Evolutionary conservation across 768 basidiomycete species (phyloP).

Genomic region (Gautieria morchelliformis): DNA sequence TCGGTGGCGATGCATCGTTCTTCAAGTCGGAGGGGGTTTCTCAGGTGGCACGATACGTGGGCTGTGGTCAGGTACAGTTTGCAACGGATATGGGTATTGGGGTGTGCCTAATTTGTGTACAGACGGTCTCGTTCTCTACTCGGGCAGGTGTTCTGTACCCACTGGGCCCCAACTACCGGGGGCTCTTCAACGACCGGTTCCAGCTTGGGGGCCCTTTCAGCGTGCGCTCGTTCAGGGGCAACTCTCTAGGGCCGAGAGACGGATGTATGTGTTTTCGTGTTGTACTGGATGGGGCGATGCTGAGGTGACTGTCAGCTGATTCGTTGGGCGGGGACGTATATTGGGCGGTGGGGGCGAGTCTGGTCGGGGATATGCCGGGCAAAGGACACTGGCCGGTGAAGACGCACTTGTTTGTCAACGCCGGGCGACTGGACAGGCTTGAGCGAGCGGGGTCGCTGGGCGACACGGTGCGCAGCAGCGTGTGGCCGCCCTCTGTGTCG

Average conservation of each 20-base stretch:
- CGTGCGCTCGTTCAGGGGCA: slow-evolving; percentile 66
- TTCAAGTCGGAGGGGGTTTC: slow-evolving; percentile 64
- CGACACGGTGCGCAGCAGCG: slow-evolving; percentile 30
- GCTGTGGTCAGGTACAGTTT: slow-evolving; percentile 51
- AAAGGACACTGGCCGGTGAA: slow-evolving; percentile 83
- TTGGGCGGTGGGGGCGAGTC: slow-evolving; percentile 67
- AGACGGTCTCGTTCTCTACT: slow-evolving; percentile 71
- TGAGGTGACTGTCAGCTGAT: slow-evolving; percentile 42
- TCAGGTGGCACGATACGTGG: slow-evolving; percentile 49
- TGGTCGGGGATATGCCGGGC: slow-evolving; percentile 64
- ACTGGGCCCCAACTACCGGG: slow-evolving; percentile 33
- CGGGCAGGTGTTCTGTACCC: slow-evolving; percentile 64
- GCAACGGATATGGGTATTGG: no score
- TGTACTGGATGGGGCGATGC: neutral
- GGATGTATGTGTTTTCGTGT: slow-evolving; percentile 36
- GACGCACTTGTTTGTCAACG: slow-evolving; percentile 71
- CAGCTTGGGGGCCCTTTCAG: slow-evolving; percentile 89
- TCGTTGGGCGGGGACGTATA: slow-evolving; percentile 76
- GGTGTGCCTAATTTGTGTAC: no score
- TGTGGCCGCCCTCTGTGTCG: slow-evolving; percentile 59
- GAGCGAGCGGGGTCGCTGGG: slow-evolving; percentile 35
- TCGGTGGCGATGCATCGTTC: slow-evolving; percentile 73
- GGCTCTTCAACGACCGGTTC: slow-evolving; percentile 75
- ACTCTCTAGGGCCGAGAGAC: slow-evolving; percentile 71
- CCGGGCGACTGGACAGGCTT: slow-evolving; percentile 59